Conservation (phyloP, 345 rosid species). For the Viola odorata region DNA sequence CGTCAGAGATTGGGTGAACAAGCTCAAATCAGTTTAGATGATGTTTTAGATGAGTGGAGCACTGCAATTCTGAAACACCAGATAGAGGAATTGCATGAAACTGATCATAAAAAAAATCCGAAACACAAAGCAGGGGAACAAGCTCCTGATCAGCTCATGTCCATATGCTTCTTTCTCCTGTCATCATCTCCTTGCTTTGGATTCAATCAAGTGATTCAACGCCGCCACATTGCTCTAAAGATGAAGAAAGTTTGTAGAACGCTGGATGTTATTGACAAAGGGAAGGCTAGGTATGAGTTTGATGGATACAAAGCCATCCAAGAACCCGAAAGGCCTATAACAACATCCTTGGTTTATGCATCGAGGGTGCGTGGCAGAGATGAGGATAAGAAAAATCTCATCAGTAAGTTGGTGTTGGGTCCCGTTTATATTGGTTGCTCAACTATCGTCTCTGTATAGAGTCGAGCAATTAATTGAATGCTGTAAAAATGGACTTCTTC, state of each 20-base stretch:
- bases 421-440: no score
- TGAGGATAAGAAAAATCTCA: background rate
- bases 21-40: constrained; percentile 14
- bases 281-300: background rate
- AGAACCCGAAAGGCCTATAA: no score
- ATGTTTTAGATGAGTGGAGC: constrained; percentile 19
- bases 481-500: no score
- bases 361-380: background rate
- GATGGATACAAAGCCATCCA: background rate
- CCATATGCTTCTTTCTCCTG: background rate
- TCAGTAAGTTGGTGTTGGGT: background rate
- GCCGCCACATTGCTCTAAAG: background rate
- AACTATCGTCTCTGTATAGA: no score
- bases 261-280: background rate
- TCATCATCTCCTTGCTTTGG: background rate
- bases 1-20: constrained; percentile 11
- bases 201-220: background rate
- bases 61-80: constrained; percentile 5
- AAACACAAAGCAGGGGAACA: no score
- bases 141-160: background rate
- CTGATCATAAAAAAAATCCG: background rate
- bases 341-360: background rate
- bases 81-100: background rate
- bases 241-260: background rate
- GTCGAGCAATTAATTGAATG: no score